These are phyloP conservation scores for Quercus tomentella DNA, from an alignment of 331 rosid species.

Conservation along the genomic window DNA sequence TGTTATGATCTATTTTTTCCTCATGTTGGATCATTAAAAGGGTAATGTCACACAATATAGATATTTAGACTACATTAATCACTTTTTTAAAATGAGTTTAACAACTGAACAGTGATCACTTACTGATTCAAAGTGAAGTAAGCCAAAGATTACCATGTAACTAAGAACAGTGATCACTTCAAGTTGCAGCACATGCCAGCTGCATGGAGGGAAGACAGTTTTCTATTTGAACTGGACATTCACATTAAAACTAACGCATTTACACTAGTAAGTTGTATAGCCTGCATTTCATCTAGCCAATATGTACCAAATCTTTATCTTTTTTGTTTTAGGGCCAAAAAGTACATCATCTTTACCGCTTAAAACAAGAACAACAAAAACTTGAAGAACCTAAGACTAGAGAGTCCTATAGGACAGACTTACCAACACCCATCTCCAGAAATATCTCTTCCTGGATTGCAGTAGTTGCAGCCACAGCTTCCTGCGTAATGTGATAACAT, in stretches of 20 bases:
- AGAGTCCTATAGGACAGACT: slow-evolving; percentile 14
- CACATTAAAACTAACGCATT: background rate
- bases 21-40: background rate
- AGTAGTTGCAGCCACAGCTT: slow-evolving; percentile 89
- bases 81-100: background rate
- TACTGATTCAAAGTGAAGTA: background rate
- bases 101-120: background rate
- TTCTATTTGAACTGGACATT: background rate
- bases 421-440: slow-evolving; percentile 81
- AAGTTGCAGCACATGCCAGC: background rate
- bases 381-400: background rate
- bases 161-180: background rate
- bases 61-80: background rate
- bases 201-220: background rate
- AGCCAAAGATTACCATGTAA: background rate
- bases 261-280: no score
- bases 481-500: slow-evolving; percentile 39
- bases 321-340: background rate
- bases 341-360: background rate
- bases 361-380: slow-evolving; percentile 7
- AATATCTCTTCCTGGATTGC: slow-evolving; percentile 81
- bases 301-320: background rate
- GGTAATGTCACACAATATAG: background rate
- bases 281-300: background rate
- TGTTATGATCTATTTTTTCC: background rate